Conservation (phyloP, 1,284 basidiomycete species). For the Rhodotorula sp. region DNA sequence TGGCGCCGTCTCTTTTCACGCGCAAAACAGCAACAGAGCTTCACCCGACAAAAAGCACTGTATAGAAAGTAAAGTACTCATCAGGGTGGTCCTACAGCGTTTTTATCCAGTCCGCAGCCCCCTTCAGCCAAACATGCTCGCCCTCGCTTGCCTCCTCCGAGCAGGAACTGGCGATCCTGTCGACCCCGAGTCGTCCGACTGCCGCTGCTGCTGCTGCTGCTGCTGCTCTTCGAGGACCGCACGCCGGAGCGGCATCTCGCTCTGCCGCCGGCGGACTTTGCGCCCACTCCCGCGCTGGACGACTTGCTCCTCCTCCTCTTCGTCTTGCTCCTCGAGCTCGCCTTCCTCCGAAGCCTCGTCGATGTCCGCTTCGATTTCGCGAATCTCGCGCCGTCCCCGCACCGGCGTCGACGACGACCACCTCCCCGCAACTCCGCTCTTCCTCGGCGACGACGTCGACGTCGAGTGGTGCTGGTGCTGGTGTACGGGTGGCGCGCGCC, state of each 20-base stretch:
- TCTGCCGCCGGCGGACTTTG: slow-evolving; percentile 10
- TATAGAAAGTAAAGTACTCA: too few relatives aligned
- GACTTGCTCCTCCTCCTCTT: slow-evolving; percentile 1
- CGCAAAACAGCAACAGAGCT: too few relatives aligned
- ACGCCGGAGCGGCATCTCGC: neutral
- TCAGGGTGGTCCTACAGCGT: too few relatives aligned
- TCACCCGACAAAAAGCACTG: too few relatives aligned
- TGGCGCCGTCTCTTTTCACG: too few relatives aligned
- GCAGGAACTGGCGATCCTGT: neutral
- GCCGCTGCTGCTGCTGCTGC: neutral
- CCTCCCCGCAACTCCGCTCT: neutral
- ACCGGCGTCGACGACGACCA: too few relatives aligned
- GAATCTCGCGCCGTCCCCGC: too few relatives aligned
- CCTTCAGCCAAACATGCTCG: slow-evolving; percentile 8
- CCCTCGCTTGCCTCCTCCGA: neutral
- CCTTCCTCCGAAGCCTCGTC: too few relatives aligned
- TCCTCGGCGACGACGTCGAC: neutral
- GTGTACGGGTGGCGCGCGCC: neutral
- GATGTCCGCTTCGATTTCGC: too few relatives aligned
- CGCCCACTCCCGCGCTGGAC: slow-evolving; percentile 7
- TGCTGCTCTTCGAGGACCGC: neutral
- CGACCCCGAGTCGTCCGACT: neutral
- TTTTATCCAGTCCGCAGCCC: too few relatives aligned
- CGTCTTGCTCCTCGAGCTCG: too few relatives aligned
- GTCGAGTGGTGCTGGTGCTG: neutral